These are phyloP conservation scores for Rhizophora apiculata DNA, from an alignment of 345 rosid genomes.

Conservation along the genomic window DNA sequence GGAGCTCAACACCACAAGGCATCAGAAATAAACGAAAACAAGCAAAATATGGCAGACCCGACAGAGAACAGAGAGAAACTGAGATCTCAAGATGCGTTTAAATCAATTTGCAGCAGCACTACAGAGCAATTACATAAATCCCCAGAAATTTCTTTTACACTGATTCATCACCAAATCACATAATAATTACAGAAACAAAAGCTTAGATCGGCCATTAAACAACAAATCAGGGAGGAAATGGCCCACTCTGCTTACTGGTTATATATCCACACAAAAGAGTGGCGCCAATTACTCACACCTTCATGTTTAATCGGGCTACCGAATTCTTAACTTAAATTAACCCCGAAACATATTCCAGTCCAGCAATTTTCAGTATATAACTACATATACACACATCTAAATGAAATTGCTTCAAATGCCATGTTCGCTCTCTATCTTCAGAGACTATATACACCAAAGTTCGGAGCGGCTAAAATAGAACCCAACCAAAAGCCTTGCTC, in stretches of 20 bases:
- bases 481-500: not conserved
- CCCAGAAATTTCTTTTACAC: constrained; percentile 7
- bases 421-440: not conserved
- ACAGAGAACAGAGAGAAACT: too few relatives aligned
- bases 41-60: too few relatives aligned
- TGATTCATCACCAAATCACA: not conserved
- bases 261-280: constrained; percentile 8
- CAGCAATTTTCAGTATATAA: too few relatives aligned
- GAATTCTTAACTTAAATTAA: too few relatives aligned
- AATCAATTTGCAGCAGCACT: not conserved
- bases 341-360: too few relatives aligned
- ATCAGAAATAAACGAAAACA: too few relatives aligned
- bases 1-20: too few relatives aligned
- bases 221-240: constrained; percentile 2
- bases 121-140: not conserved
- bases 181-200: not conserved
- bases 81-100: too few relatives aligned
- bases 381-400: not conserved
- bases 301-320: too few relatives aligned
- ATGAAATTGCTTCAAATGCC: not conserved
- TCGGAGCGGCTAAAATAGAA: not conserved
- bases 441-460: not conserved
- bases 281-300: too few relatives aligned
- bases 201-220: constrained; percentile 5
- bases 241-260: not conserved